Conservation (phyloP, 2,329 filamentous ascomycete genomes). For the Claviceps pusilla region DNA sequence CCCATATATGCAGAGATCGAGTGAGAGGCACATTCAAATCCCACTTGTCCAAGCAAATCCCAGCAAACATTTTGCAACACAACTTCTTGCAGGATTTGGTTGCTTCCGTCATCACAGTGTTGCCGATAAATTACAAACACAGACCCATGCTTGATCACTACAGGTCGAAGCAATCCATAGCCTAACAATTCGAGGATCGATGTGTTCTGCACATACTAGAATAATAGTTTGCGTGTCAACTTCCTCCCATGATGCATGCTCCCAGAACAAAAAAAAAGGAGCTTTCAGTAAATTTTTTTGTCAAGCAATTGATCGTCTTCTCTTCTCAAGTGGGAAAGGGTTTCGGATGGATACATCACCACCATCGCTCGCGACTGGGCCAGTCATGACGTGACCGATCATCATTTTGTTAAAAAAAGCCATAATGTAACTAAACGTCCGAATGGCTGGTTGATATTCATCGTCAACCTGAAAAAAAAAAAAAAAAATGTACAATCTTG, state of each 20-base stretch:
- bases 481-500: not conserved
- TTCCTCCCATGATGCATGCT: not conserved
- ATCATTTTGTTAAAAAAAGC: not conserved
- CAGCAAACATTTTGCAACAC: conserved; percentile 2
- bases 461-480: not conserved
- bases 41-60: not conserved
- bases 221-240: not conserved
- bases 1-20: not conserved
- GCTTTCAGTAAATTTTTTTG: not conserved
- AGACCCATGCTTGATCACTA: not conserved
- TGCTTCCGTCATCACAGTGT: not conserved
- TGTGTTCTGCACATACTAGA: not conserved
- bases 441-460: not conserved
- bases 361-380: not conserved
- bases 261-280: not conserved
- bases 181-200: not conserved
- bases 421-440: no score
- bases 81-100: not conserved
- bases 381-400: not conserved
- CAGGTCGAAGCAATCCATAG: not conserved
- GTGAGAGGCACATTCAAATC: not conserved
- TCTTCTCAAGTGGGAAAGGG: not conserved
- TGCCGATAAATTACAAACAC: not conserved
- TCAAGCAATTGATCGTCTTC: not conserved
- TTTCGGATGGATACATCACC: not conserved